Conservation (phyloP, 73 alveolate genomes). For the Paramecium sexaurelia region DNA sequence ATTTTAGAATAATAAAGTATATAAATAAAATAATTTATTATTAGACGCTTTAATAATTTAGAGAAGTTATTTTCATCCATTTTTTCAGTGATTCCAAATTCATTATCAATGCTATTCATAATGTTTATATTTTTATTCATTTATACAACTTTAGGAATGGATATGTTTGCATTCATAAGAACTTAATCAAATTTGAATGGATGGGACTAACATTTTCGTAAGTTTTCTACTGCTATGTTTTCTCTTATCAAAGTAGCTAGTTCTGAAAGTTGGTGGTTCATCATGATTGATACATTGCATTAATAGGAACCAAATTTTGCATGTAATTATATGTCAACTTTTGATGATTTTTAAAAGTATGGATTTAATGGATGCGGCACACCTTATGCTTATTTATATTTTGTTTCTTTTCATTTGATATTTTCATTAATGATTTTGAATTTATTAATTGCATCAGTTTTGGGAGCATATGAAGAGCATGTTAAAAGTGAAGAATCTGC, state of each 20-base stretch:
- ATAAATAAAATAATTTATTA: background rate
- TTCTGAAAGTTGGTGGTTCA: slow-evolving; percentile 63
- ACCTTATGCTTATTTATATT: slow-evolving; percentile 42
- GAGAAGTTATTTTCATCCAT: slow-evolving; percentile 52
- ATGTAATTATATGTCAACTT: slow-evolving; percentile 42
- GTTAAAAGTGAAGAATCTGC: slow-evolving; percentile 66
- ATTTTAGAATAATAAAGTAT: slow-evolving; percentile 46
- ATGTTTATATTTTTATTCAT: slow-evolving; percentile 54
- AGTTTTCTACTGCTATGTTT: slow-evolving; percentile 58
- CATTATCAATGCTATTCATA: slow-evolving; percentile 38
- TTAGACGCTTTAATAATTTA: slow-evolving; percentile 30
- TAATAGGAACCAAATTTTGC: slow-evolving; percentile 55
- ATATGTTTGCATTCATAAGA: slow-evolving; percentile 53
- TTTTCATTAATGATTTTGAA: slow-evolving; percentile 62
- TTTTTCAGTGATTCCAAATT: slow-evolving; percentile 40
- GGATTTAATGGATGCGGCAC: slow-evolving; percentile 69
- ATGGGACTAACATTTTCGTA: slow-evolving; percentile 58
- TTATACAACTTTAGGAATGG: slow-evolving; percentile 61
- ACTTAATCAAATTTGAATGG: slow-evolving; percentile 55
- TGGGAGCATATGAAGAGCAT: slow-evolving; percentile 64
- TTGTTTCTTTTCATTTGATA: slow-evolving; percentile 60
- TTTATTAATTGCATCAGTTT: slow-evolving; percentile 51
- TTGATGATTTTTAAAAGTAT: slow-evolving; percentile 36
- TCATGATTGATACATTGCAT: slow-evolving; percentile 50
- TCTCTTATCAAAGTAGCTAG: slow-evolving; percentile 60